Conservation (phyloP, 345 rosid genomes). For the Eutrema japonicum region DNA sequence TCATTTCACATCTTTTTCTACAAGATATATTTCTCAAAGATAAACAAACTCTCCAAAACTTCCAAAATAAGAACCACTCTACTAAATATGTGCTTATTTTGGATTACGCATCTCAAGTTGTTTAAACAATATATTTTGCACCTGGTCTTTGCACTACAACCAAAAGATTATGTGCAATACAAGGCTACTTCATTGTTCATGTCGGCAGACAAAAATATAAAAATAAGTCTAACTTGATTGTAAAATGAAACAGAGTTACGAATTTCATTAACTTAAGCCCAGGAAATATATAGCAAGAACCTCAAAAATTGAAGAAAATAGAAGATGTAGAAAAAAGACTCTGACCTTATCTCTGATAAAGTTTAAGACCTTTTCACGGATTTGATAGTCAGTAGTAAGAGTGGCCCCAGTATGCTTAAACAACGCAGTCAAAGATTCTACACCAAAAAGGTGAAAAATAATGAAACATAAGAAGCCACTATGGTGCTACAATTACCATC, state of each 20-base stretch:
- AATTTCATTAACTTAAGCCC: neutral
- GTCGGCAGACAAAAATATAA: neutral
- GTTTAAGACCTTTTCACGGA: slow-evolving; percentile 78
- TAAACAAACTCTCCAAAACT: slow-evolving; percentile 13
- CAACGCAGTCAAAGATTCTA: slow-evolving; percentile 82
- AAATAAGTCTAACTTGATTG: neutral
- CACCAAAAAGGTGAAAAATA: slow-evolving; percentile 35
- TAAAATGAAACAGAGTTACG: neutral
- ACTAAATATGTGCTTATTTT: neutral
- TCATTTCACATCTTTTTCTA: neutral
- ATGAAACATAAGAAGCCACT: slow-evolving; percentile 1
- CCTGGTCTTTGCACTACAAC: neutral
- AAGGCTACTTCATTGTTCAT: slow-evolving; percentile 11
- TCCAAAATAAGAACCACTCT: neutral
- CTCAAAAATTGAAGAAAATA: neutral
- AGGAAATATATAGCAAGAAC: neutral
- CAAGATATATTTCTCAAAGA: neutral
- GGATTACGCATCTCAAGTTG: neutral
- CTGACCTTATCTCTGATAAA: slow-evolving; percentile 86
- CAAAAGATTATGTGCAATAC: slow-evolving; percentile 9
- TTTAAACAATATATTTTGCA: neutral
- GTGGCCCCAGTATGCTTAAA: slow-evolving; percentile 68
- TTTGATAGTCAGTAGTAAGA: slow-evolving; percentile 60
- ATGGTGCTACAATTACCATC: slow-evolving; percentile 1
- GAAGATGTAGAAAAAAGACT: slow-evolving; percentile 4